Evolutionary conservation across 176 grass and related monocot species (phyloP), one percentile per base, ranked within the genome.

Genomic region (Oryza rufipogon): DNA sequence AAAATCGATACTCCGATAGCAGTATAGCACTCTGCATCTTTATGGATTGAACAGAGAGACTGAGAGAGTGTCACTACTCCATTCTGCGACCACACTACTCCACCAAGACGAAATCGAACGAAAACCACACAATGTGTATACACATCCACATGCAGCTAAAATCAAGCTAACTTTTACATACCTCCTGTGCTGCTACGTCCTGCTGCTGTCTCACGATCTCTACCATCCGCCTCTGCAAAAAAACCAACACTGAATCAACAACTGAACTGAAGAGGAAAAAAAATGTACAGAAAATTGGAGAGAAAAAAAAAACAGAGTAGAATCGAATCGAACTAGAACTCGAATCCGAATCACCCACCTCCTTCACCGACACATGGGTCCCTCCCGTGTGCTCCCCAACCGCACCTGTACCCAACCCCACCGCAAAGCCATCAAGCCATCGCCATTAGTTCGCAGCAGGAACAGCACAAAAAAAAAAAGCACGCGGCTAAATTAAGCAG

Each of bases 121-220:
- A 32, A 19, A 56, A 20, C 17, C 3, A 2, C 44, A 46, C 2
- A 58, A 20, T 16, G 58, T 7, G 7, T 41, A 41, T 41, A 41
- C 39, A 41, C 39, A 41, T 13, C 33, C 6, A 25, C 2, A 66
- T 56, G 19, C n/a, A 73, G 32, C 9, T 10, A 20, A 25, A 52
- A 17, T 12, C 36, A 9, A 54, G 11, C 49, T 22, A 60, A 71
- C 39, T 61, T n/a, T 72, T 87, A 91, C 92, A 80, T 87, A 91
- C 92, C 86, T 94, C 92, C 56, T 61, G 56, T 75, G 84, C 86
- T 11, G 85, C 66, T 38, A 38, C 36, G 36, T 38, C 36, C 28
- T 71, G 84, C 1, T 49, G 81, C 1, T 91, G 66, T 72, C 45
- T 80, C 0, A 68, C 63, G 19, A 71, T 68, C 13, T 94, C 86